Evolutionary conservation across 768 basidiomycete genomes (phyloP), one percentile per base, ranked within the genome.

Genomic region (Russula earlei): DNA sequence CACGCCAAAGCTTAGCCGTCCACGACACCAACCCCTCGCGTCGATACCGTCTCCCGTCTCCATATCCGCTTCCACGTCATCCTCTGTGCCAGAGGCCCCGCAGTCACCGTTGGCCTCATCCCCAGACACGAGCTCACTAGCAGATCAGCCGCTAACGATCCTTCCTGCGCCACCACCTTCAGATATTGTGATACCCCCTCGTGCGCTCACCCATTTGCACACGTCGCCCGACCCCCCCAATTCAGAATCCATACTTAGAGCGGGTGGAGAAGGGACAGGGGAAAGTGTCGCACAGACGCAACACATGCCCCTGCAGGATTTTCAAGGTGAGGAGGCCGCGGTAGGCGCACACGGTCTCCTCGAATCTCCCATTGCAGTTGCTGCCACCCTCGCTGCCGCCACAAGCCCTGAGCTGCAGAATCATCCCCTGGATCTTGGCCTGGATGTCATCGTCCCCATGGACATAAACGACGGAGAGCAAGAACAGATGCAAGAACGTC

Each of bases 301-400:
- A 17, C 2, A n/a, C 8, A 27, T 14, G 1, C 17, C 31, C 41
- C 25, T 24, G 47, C 52, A 48, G 52, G 56, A 14, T 58, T 58
- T 58, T 58, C 20, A 36, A 15, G 3, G 42, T 54, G 52, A 53
- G 56, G 56, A 27, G 46, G 25, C 52, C 52, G 56, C 36, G 27
- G 14, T 29, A 24, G 46, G 52, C 52, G 56, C 47, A 40, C 52
- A 44, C 56, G 52, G 47, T 49, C 41, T 58, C 56, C 52, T 58
- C 56, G 47, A 41, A 49, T 41, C 17, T n/a, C 46, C 45, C 29
- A 29, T 25, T 40, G 4, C 43, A 49, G 14, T 15, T 24, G 36
- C 37, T 40, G 31, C 50, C 44, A 40, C 19, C 8, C 0, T 33
- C 20, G 8, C 34, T 12, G 27, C 42, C 27, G 9, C 42, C 41